Evolutionary conservation across 139 green algal species (phyloP), one percentile per base, ranked within the genome.

Genomic region (Coelastrella sp.): DNA sequence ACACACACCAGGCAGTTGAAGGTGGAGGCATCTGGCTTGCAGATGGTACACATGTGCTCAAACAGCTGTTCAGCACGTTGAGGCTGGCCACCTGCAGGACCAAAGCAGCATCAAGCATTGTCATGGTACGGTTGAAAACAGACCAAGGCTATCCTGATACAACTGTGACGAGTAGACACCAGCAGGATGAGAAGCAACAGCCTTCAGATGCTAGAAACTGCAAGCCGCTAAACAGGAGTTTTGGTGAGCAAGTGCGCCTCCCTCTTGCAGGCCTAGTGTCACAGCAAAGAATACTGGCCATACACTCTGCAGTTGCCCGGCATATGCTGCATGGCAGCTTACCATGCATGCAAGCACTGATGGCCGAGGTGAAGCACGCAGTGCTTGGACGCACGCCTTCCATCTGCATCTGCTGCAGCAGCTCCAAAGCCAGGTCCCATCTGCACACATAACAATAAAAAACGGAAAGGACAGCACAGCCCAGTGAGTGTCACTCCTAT

Each of bases 401-500:
- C 17, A 82, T 85, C 88, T 96, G 92, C 96, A 98, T 98, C 80
- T 96, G 93, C 23, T 94, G 73, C 68, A 97, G 95, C 73, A 98
- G 92, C 79, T 96, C 87, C 73, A 97, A 90, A 4, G 96, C 95
- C 66, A 96, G 91, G 80, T 97, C 92, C 94, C 94, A 97, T 20
- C 88, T 95, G 95, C 5, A 83, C 90, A 58, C 61, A 71, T 19
- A 10, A 71, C 61, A 47, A 47, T 47, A 47, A 47, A 47, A 47
- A 47, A 47, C 32, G 32, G 32, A 47, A 47, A 47, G 32, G 32
- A 47, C 32, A 47, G 32, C 32, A 47, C 32, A 47, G 32, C 32
- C 32, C 32, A 47, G 32, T 47, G 32, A 1, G 32, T 47, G 32
- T 47, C 32, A 47, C 32, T 47, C 32, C 32, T 47, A 47, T 47